Base-by-base conservation (phyloP, 2,329 filamentous ascomycete species). In the Ceratocystis colombiana region DNA sequence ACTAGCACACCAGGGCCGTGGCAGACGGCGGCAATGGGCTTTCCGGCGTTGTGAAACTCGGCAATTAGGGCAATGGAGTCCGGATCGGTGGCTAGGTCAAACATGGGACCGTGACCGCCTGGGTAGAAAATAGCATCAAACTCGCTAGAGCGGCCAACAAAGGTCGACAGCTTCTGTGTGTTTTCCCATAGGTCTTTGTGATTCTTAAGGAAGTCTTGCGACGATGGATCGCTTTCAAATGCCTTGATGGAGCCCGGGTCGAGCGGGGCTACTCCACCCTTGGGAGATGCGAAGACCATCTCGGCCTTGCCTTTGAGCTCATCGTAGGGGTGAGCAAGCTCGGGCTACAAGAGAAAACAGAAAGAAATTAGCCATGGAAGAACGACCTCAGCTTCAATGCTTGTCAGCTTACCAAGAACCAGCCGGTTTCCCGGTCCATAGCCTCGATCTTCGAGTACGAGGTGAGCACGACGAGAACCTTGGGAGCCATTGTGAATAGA, bases 381-480 rank as follows among this genome's bases (percentile, higher is more conserved):
- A 15, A 28, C 7, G 6, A 41, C 2, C 12, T 41, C 10, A 15
- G 37, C 3, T 41, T 41, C 12, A 15, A 15, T 41, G 1, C 3
- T 45, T n/a, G 37, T 5, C 61, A n/a, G 69, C 77, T 62, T 77
- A 86, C 84, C 71, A 90, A 77, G 72, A 84, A 90, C 87, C 87
- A 90, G 69, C 88, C 88, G 0, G 87, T 89, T 8, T 81, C 80
- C 71, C 77, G 78, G 57, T 79, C 77, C 70, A 76, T 73, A 66
- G 68, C 69, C 70, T 76, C 77, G 61, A 84, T 78, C 73, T 77
- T 75, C 72, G 73, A 75, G 73, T 82, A 79, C 68, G 86, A 89
- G 70, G 85, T 88, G 69, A 90, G 82, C 67, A 90, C 83, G 74
- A 89, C 76, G 76, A 90, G 86, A 69, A 90, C 76, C 74, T 87